Evolutionary conservation across 2,329 filamentous ascomycete genomes (phyloP).

Genomic region (Raffaelea albimanens): DNA sequence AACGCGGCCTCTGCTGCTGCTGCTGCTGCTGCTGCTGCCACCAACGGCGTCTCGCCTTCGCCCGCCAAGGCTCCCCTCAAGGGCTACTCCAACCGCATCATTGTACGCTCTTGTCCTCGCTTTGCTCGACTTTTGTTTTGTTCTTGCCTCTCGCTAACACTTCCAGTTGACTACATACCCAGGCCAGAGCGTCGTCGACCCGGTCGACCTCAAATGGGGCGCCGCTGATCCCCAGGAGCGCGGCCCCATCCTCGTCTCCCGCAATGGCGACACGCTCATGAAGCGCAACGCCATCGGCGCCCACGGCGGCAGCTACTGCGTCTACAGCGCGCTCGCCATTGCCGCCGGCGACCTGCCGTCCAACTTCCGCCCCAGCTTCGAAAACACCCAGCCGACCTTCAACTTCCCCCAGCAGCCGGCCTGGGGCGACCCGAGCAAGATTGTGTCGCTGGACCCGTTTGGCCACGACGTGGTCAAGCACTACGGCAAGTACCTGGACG

Average conservation of each 20-base stretch:
- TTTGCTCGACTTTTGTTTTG: not conserved
- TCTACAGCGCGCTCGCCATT: slow-evolving; percentile 6
- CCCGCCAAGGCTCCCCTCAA: not conserved
- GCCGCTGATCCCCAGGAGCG: slow-evolving; percentile 4
- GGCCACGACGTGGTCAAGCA: slow-evolving; percentile 5
- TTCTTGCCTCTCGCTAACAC: not conserved
- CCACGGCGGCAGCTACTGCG: slow-evolving; percentile 7
- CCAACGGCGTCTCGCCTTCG: too few species aligned
- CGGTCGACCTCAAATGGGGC: slow-evolving; percentile 4
- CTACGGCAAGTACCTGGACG: slow-evolving; percentile 2
- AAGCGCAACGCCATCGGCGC: slow-evolving; percentile 5
- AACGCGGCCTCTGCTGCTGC: too few species aligned
- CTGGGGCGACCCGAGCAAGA: slow-evolving; percentile 4
- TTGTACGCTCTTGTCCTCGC: not conserved
- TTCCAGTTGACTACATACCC: slow-evolving; percentile 5
- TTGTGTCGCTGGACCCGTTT: slow-evolving; percentile 6
- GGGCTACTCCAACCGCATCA: not conserved
- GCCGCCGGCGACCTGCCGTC: slow-evolving; percentile 5
- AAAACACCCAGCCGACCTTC: slow-evolving; percentile 7
- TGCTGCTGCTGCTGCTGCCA: too few species aligned
- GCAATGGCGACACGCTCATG: slow-evolving; percentile 4
- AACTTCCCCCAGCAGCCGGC: slow-evolving; percentile 4
- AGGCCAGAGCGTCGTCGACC: slow-evolving; percentile 6
- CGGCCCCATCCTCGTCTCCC: slow-evolving; percentile 3
- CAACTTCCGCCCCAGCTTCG: slow-evolving; percentile 6